phyloP scores from a whole-genome alignment of 1,284 basidiomycete species.

The Coniferiporia sulphurascens region DNA sequence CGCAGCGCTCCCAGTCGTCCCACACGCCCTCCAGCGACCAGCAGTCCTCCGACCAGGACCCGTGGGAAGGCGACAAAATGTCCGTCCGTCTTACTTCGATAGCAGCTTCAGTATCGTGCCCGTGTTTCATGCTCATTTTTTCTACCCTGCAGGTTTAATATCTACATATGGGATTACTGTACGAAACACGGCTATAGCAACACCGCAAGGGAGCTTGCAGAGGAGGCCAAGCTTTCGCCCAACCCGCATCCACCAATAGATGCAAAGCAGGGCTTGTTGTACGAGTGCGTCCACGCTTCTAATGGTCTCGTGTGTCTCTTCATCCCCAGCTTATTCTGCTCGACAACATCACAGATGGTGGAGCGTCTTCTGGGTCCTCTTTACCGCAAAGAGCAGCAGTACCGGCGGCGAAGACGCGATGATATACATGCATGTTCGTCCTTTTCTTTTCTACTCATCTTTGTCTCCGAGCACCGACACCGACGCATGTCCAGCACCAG shows the following conservation, averaged over 20 bases:
- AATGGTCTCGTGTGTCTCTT: not conserved
- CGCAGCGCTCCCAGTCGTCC: constrained; percentile 2
- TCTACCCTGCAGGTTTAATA: constrained; percentile 61
- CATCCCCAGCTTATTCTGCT: not conserved
- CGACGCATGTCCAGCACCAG: constrained; percentile 35
- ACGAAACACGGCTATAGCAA: constrained; percentile 67
- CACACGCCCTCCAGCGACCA: constrained; percentile 6
- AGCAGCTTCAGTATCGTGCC: not conserved
- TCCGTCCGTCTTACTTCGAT: constrained; percentile 28
- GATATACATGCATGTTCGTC: constrained; percentile 44
- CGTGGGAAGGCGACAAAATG: constrained; percentile 57
- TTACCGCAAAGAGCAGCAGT: constrained; percentile 67
- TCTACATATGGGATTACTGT: constrained; percentile 82
- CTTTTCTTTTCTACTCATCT: constrained; percentile 16
- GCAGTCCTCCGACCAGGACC: not conserved
- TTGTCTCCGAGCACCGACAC: constrained; percentile 9
- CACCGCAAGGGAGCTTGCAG: constrained; percentile 58
- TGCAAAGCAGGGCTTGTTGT: constrained; percentile 73
- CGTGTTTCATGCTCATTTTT: constrained; percentile 2
- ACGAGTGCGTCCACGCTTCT: constrained; percentile 53
- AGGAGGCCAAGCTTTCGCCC: constrained; percentile 56
- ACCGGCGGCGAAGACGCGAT: constrained; percentile 62
- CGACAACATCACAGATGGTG: constrained; percentile 56
- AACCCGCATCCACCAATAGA: constrained; percentile 70
- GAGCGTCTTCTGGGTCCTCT: constrained; percentile 82